A percentile compares a stretch with the other conserved stretches of the same genome.
Conservation (phyloP, 1,284 basidiomycete genomes). For the Ustilago lituana region DNA sequence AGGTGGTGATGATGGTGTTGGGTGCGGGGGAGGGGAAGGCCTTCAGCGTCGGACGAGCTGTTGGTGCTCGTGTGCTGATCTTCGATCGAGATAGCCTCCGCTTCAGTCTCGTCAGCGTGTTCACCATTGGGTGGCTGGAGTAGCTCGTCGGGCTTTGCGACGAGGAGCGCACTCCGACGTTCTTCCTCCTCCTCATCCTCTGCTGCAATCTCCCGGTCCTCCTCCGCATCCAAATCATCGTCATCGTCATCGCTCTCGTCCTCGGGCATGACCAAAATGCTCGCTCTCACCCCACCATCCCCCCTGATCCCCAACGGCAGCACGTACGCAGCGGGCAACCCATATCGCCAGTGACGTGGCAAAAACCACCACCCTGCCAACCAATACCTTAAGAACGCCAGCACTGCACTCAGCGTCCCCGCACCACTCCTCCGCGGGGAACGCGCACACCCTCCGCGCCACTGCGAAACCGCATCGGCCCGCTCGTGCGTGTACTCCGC, state of each 20-base stretch:
- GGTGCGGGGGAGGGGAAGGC: slow-evolving; percentile 2
- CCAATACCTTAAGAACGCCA: slow-evolving; percentile 51
- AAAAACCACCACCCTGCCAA: slow-evolving; percentile 52
- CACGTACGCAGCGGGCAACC: slow-evolving; percentile 49
- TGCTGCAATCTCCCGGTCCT: slow-evolving; percentile 37
- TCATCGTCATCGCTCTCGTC: slow-evolving; percentile 47
- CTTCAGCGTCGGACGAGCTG: slow-evolving; percentile 29
- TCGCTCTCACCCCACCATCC: slow-evolving; percentile 56
- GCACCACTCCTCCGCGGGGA: slow-evolving; percentile 22
- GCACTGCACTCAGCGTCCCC: slow-evolving; percentile 31
- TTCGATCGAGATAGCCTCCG: neutral
- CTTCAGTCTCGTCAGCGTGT: neutral
- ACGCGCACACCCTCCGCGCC: slow-evolving; percentile 35
- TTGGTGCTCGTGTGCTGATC: slow-evolving; percentile 33
- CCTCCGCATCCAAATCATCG: slow-evolving; percentile 25
- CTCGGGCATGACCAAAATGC: slow-evolving; percentile 51
- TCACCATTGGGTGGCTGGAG: slow-evolving; percentile 2
- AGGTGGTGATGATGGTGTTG: slow-evolving; percentile 22
- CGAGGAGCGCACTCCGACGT: slow-evolving; percentile 6
- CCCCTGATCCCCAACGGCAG: slow-evolving; percentile 55
- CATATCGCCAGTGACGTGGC: slow-evolving; percentile 48
- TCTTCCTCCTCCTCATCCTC: slow-evolving; percentile 38
- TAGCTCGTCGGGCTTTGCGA: slow-evolving; percentile 8
- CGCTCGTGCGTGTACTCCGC: slow-evolving; percentile 12
- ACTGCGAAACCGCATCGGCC: slow-evolving; percentile 27